Conservation (phyloP, 805 yeast species). For the Yamadazyma nakazawae region DNA sequence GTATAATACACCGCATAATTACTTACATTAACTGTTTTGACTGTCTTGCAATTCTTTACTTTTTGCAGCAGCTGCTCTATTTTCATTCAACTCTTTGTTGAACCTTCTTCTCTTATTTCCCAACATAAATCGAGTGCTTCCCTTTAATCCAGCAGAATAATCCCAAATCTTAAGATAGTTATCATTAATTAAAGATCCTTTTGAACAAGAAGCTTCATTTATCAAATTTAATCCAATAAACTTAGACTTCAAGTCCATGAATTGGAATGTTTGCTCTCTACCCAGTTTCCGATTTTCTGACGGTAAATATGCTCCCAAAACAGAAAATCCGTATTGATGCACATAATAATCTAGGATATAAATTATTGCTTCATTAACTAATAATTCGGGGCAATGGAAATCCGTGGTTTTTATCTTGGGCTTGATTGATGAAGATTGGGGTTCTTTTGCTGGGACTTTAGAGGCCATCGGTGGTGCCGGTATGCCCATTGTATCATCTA, state of each 20-base stretch:
- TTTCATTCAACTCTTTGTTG: conserved; percentile 30
- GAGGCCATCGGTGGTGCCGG: conserved; percentile 1
- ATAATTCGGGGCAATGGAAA: conserved; percentile 40
- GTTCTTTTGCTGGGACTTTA: conserved; percentile 7
- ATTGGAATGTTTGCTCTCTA: conserved; percentile 46
- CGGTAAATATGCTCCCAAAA: conserved; percentile 44
- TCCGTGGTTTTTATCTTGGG: conserved; percentile 32
- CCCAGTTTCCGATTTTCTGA: conserved; percentile 31
- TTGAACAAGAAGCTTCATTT: conserved; percentile 26
- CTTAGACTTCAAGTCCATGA: conserved; percentile 42
- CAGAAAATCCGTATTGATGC: conserved; percentile 51
- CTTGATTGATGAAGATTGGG: not conserved
- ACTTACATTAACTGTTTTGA: conserved; percentile 2
- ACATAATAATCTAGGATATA: conserved; percentile 61
- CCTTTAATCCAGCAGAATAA: conserved; percentile 34
- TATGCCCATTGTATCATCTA: conserved; percentile 7
- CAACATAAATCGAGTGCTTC: conserved; percentile 51
- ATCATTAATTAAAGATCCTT: conserved; percentile 30
- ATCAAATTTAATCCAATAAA: conserved; percentile 38
- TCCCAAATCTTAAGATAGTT: conserved; percentile 47
- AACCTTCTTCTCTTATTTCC: conserved; percentile 48
- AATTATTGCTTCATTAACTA: conserved; percentile 50
- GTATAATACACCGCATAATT: conserved; percentile 1
- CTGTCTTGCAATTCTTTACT: not conserved
- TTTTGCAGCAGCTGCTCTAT: not conserved